A percentile compares a stretch with the other conserved stretches of the same genome.
These are phyloP conservation scores for Aphanomyces stellatus DNA, from an alignment of 352 stramenopile species.

Conservation along the genomic window DNA sequence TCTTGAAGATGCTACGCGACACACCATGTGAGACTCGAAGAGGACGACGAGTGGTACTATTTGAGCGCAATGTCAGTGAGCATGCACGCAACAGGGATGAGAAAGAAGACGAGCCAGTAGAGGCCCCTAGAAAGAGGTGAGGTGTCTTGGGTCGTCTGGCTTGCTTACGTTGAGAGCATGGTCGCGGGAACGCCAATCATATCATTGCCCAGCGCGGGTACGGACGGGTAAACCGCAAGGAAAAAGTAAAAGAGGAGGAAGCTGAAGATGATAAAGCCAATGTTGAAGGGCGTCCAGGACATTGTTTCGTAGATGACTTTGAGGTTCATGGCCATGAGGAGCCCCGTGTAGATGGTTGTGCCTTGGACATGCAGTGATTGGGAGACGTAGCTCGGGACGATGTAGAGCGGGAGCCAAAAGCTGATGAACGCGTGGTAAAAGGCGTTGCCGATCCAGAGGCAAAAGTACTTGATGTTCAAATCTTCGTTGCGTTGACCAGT, in stretches of 20 bases:
- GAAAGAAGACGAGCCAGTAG: constrained; percentile 47
- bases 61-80: constrained; percentile 31
- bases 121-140: constrained; percentile 7
- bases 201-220: constrained; percentile 65
- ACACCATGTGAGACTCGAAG: not conserved
- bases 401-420: constrained; percentile 48
- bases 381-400: constrained; percentile 14
- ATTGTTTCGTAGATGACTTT: constrained; percentile 64
- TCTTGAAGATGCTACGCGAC: not conserved
- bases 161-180: constrained; percentile 30
- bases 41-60: not conserved
- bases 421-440: constrained; percentile 36
- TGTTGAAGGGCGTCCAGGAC: constrained; percentile 64
- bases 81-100: constrained; percentile 40
- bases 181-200: constrained; percentile 42
- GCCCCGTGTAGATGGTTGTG: constrained; percentile 53
- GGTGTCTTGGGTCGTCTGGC: not conserved
- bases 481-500: constrained; percentile 22
- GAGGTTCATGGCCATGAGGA: constrained; percentile 64
- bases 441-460: constrained; percentile 22
- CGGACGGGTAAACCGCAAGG: constrained; percentile 44
- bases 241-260: constrained; percentile 55
- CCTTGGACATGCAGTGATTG: constrained; percentile 47
- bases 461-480: constrained; percentile 21
- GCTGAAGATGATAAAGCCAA: constrained; percentile 41